Evolutionary conservation across 805 yeast genomes (phyloP).

Genomic region (Isabelozyma heimii): DNA sequence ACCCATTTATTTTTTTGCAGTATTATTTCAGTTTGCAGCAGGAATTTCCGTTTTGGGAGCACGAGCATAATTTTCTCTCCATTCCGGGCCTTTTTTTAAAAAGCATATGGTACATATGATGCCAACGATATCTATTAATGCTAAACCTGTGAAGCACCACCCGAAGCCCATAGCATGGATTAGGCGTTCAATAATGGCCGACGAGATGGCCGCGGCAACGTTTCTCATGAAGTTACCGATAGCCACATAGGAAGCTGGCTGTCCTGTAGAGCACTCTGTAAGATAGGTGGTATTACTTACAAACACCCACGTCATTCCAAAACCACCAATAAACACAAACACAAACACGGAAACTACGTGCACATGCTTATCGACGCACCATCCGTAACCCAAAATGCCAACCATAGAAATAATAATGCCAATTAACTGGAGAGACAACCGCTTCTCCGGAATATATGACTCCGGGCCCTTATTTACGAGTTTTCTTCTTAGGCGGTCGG

Average conservation of each 20-base stretch:
- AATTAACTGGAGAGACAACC: conserved; percentile 42
- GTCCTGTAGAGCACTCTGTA: conserved; percentile 47
- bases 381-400: conserved; percentile 52
- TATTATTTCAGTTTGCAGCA: too few species aligned
- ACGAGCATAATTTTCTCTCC: too few species aligned
- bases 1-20: too few species aligned
- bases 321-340: conserved; percentile 45
- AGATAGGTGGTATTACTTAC: conserved; percentile 53
- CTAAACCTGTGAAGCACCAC: conserved; percentile 57
- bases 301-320: conserved; percentile 57
- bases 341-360: conserved; percentile 40
- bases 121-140: conserved; percentile 21
- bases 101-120: conserved; percentile 14
- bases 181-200: conserved; percentile 41
- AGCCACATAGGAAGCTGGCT: conserved; percentile 54
- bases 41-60: too few species aligned
- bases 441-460: conserved; percentile 41
- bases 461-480: conserved; percentile 22
- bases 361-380: conserved; percentile 43
- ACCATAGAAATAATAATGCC: conserved; percentile 43
- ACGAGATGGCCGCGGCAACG: conserved; percentile 52
- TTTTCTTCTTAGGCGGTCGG: conserved; percentile 35
- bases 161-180: conserved; percentile 42
- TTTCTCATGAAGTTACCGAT: conserved; percentile 53
- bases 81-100: not conserved